Conservation (phyloP, 2,329 filamentous ascomycete genomes). For the Tothia fuscella region DNA sequence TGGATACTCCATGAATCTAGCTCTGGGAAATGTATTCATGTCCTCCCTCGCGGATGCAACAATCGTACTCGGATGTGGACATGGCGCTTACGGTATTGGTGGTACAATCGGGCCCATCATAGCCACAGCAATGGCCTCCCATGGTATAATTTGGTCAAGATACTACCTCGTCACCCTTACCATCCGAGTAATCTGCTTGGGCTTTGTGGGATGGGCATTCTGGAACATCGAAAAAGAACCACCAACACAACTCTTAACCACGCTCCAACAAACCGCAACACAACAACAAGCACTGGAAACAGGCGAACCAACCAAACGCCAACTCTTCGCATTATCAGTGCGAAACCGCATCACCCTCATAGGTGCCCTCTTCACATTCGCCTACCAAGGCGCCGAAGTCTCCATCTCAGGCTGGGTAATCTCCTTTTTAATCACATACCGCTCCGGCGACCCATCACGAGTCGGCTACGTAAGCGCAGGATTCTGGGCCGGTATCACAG, state of each 20-base stretch:
- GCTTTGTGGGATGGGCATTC: constrained; percentile 55
- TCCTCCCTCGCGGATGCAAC: constrained; percentile 41
- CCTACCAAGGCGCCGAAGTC: constrained; percentile 77
- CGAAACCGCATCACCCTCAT: constrained; percentile 52
- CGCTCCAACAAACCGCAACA: constrained; percentile 32
- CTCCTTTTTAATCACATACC: constrained; percentile 65
- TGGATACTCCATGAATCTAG: constrained; percentile 39
- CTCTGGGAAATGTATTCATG: constrained; percentile 45
- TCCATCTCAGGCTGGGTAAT: constrained; percentile 80
- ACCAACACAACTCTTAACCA: constrained; percentile 30
- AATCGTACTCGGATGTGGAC: constrained; percentile 46
- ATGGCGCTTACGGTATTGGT: constrained; percentile 48
- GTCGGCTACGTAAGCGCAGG: constrained; percentile 71
- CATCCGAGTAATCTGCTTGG: constrained; percentile 45
- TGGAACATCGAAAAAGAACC: constrained; percentile 55
- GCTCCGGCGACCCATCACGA: constrained; percentile 53
- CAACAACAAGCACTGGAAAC: constrained; percentile 26
- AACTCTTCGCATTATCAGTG: constrained; percentile 38
- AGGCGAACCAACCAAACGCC: constrained; percentile 34
- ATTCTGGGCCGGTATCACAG: constrained; percentile 60
- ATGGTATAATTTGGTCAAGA: constrained; percentile 50
- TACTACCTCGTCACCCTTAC: constrained; percentile 60
- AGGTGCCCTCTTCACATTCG: constrained; percentile 71
- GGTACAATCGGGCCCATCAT: constrained; percentile 54
- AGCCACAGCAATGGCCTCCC: constrained; percentile 59